Evolutionary conservation across 208 protist species (phyloP), one percentile per base, ranked within the genome.

Genomic region (Novymonas esmeraldas): DNA sequence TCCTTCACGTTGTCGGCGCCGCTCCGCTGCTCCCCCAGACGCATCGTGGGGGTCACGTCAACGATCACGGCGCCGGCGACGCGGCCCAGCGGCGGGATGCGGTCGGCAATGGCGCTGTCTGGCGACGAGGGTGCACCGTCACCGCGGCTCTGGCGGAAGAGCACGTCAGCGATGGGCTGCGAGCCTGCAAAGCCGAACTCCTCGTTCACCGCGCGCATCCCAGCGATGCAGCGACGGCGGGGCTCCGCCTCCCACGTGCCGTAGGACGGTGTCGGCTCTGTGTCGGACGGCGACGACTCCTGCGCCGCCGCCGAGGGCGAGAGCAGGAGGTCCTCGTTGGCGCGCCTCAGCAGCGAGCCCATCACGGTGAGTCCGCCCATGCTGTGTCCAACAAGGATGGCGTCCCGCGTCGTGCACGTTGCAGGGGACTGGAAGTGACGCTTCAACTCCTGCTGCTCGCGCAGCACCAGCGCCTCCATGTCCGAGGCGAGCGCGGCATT

Each of bases 301-400:
- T 20, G 48, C n/a, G 50, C 44, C 55, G 79, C 60, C 24, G 41
- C 46, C 31, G 63, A 57, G 50, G 57, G 33, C 52, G 65, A 57
- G 44, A 93, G 73, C 45, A 93, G 70, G 0, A 51, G 22, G 1
- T 48, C 66, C 52, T 93, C 90, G 66, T 95, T 93, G 34, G 84
- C 89, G 22, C 90, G 87, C 6, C 87, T 81, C 22, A 94, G 80
- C 50, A 96, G 67, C 44, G 62, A 33, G 18, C 81, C 85, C 64
- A 94, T 92, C 16, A 90, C 49, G 34, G 88, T 73, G 7, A 94
- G 64, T 14, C 90, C 90, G n/a, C 90, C 87, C 90, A 96, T 96
- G 61, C 90, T 96, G 78, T 96, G 90, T 0, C 85, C 90, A 58
- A 96, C 85, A 11, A 91, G 41, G n/a, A 96, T 73, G 1, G 68